phyloP scores from a whole-genome alignment of 108 stramenopile species.

The Nitzschia palea region DNA sequence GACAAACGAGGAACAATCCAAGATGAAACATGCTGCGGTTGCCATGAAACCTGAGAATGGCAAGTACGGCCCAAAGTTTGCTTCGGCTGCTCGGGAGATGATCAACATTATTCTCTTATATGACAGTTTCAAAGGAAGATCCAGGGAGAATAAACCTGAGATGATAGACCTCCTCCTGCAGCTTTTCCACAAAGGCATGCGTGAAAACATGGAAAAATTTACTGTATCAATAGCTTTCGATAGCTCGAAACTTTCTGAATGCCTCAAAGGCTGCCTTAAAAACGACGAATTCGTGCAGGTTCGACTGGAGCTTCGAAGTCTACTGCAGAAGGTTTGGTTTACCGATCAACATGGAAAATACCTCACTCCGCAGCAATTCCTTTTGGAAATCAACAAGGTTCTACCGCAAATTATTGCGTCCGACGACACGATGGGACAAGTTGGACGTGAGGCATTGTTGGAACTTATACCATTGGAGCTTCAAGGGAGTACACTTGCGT shows the following conservation, averaged over 20 bases:
- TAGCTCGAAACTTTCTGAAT: conserved; percentile 29
- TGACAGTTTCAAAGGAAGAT: conserved; percentile 18
- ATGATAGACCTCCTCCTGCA: conserved; percentile 58
- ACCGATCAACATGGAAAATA: conserved; percentile 5
- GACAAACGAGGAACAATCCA: conserved; percentile 44
- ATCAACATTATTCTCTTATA: conserved; percentile 35
- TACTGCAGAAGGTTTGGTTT: conserved; percentile 30
- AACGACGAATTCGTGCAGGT: conserved; percentile 26
- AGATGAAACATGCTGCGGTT: conserved; percentile 54
- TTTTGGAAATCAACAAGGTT: conserved; percentile 1
- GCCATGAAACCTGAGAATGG: conserved; percentile 62
- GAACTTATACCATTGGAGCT: conserved; percentile 18
- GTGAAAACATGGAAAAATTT: conserved; percentile 41
- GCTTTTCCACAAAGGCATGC: conserved; percentile 55
- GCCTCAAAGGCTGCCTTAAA: conserved; percentile 32
- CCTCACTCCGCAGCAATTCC: background rate
- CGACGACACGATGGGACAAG: background rate
- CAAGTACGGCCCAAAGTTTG: conserved; percentile 29
- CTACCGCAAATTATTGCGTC: background rate
- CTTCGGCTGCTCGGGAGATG: conserved; percentile 26
- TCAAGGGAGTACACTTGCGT: background rate
- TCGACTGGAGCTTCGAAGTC: conserved; percentile 16
- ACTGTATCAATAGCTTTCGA: conserved; percentile 47
- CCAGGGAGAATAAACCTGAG: conserved; percentile 25
- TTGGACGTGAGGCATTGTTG: conserved; percentile 1